Percentiles rank a stretch among this genome's conserved stretches.
phyloP scores from a whole-genome alignment of 2,329 filamentous ascomycete genomes.

The Myriosclerotinia scirpicola region DNA sequence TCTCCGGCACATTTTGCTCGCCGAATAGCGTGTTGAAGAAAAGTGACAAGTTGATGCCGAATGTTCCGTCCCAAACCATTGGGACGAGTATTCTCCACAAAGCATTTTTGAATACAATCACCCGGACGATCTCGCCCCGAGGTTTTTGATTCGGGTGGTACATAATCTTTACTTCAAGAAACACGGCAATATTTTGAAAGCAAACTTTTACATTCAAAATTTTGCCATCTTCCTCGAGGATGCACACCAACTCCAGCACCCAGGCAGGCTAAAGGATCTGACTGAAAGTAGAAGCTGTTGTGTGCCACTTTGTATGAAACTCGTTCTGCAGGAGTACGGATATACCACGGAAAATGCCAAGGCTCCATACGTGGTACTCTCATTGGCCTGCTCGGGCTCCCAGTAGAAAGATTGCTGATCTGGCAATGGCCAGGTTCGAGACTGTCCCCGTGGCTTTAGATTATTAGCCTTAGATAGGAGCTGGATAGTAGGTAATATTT shows the following conservation, averaged over 20 bases:
- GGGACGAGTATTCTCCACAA: neutral
- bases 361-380: neutral
- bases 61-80: neutral
- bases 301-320: slow-evolving; percentile 8
- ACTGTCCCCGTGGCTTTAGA: neutral
- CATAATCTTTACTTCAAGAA: neutral
- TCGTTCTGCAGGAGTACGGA: slow-evolving; percentile 12
- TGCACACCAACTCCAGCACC: neutral
- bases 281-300: neutral
- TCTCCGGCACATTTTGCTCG: neutral
- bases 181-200: neutral
- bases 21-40: neutral
- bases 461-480: neutral
- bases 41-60: neutral
- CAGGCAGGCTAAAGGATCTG: neutral
- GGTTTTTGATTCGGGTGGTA: neutral
- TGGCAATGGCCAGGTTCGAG: slow-evolving; percentile 1
- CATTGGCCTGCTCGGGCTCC: slow-evolving; percentile 1
- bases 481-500: neutral
- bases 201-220: neutral
- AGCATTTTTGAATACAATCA: neutral
- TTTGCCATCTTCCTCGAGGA: neutral
- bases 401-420: slow-evolving; percentile 2
- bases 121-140: neutral
- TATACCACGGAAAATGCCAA: neutral